These are phyloP conservation scores for Chamaecrista fasciculata DNA, from an alignment of 306 rosid genomes.

Conservation along the genomic window DNA sequence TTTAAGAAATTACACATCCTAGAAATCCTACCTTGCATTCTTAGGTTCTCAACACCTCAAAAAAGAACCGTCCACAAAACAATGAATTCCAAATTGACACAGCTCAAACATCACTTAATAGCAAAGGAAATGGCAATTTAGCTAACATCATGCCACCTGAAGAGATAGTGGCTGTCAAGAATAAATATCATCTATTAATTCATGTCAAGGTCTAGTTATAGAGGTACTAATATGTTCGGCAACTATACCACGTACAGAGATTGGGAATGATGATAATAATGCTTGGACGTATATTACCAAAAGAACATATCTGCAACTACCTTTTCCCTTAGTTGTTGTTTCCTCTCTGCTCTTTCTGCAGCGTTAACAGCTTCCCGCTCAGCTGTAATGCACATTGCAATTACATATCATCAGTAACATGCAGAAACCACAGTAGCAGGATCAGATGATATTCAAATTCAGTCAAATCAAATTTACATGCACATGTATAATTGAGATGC, in stretches of 20 bases:
- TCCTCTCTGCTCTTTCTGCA: conserved; percentile 74
- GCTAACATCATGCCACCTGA: neutral
- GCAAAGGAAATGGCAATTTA: neutral
- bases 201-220: neutral
- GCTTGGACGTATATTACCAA: neutral
- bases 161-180: neutral
- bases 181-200: neutral
- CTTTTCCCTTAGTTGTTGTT: conserved; percentile 61
- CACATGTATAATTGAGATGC: neutral
- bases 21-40: neutral
- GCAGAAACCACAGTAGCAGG: neutral
- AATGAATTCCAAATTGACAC: neutral
- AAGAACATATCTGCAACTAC: conserved; percentile 34
- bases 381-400: conserved; percentile 40
- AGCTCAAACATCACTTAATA: neutral
- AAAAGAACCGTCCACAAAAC: neutral
- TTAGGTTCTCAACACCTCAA: neutral
- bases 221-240: neutral
- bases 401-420: neutral
- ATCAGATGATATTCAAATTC: neutral
- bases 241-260: neutral
- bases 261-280: neutral
- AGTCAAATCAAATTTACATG: neutral
- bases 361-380: conserved; percentile 72
- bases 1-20: neutral